Conservation (phyloP, 441 rosid genomes). For the Hura crepitans region DNA sequence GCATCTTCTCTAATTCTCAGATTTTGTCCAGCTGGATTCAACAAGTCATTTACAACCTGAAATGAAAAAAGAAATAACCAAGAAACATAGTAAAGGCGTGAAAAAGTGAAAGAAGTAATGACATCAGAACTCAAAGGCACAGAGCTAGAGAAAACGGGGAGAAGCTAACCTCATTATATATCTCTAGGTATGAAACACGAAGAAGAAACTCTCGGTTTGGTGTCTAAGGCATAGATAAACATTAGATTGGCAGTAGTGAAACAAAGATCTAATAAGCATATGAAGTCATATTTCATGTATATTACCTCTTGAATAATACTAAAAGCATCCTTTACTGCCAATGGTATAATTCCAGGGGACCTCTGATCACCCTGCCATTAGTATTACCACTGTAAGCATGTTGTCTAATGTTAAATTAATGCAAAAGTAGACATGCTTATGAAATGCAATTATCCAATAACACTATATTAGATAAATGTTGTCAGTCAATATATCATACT, state of each 20-base stretch:
- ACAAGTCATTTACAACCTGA: conserved; percentile 93
- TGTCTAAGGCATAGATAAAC: conserved; percentile 52
- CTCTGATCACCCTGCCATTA: conserved; percentile 98
- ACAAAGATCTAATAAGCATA: conserved; percentile 19
- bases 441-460: conserved; percentile 14
- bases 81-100: conserved; percentile 17
- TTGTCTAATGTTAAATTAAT: conserved; percentile 20
- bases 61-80: conserved; percentile 29
- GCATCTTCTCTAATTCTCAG: conserved; percentile 95
- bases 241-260: conserved; percentile 28
- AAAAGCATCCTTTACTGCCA: conserved; percentile 97
- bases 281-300: conserved; percentile 21
- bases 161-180: conserved; percentile 82
- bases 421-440: conserved; percentile 10
- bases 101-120: conserved; percentile 20
- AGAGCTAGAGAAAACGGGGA: conserved; percentile 16
- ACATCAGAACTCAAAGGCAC: conserved; percentile 16
- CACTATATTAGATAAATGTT: neutral
- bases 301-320: conserved; percentile 95
- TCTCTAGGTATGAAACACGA: conserved; percentile 95
- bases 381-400: conserved; percentile 26
- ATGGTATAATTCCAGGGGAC: conserved; percentile 97
- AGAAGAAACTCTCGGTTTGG: conserved; percentile 93
- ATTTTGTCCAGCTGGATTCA: conserved; percentile 97
- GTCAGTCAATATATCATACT: neutral